These are phyloP conservation scores for Diaporthe aspalathi DNA, from an alignment of 2,329 filamentous ascomycete species.

Conservation along the genomic window DNA sequence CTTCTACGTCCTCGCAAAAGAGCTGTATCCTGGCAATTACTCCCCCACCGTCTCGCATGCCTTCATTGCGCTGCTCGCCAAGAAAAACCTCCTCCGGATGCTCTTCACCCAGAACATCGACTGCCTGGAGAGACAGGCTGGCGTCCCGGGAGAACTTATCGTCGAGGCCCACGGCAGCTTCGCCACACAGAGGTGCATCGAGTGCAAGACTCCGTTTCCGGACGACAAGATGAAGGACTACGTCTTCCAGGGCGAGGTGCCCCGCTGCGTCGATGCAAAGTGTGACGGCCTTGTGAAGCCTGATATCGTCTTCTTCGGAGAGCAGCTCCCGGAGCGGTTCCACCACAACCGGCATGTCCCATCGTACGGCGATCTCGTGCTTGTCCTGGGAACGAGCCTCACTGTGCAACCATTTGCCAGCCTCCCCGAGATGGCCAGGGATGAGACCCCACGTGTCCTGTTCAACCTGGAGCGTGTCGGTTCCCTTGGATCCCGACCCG, in stretches of 20 bases:
- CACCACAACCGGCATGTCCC: conserved; percentile 67
- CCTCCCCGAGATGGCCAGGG: conserved; percentile 73
- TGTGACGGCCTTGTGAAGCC: conserved; percentile 90
- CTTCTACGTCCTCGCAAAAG: conserved; percentile 92
- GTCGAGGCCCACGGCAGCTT: conserved; percentile 97
- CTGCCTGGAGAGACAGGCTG: conserved; percentile 88
- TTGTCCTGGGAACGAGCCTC: conserved; percentile 81
- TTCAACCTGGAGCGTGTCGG: conserved; percentile 91
- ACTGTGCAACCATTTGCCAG: conserved; percentile 90
- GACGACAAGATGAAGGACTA: conserved; percentile 78
- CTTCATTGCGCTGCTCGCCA: conserved; percentile 85
- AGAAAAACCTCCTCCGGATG: conserved; percentile 82
- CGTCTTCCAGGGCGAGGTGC: conserved; percentile 75
- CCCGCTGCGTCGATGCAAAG: conserved; percentile 68
- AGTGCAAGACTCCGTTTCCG: conserved; percentile 80
- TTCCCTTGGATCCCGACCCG: conserved; percentile 77
- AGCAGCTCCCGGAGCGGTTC: conserved; percentile 69
- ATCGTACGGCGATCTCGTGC: conserved; percentile 53
- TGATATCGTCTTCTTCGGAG: conserved; percentile 95
- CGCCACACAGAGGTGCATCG: conserved; percentile 89
- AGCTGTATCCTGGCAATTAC: conserved; percentile 92
- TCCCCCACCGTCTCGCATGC: conserved; percentile 89
- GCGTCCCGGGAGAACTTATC: conserved; percentile 83
- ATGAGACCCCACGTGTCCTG: conserved; percentile 78
- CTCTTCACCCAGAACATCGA: conserved; percentile 99